Base-by-base conservation (phyloP, 1,139 yeast genomes). In the Nakaseomyces uthaithaninus region DNA sequence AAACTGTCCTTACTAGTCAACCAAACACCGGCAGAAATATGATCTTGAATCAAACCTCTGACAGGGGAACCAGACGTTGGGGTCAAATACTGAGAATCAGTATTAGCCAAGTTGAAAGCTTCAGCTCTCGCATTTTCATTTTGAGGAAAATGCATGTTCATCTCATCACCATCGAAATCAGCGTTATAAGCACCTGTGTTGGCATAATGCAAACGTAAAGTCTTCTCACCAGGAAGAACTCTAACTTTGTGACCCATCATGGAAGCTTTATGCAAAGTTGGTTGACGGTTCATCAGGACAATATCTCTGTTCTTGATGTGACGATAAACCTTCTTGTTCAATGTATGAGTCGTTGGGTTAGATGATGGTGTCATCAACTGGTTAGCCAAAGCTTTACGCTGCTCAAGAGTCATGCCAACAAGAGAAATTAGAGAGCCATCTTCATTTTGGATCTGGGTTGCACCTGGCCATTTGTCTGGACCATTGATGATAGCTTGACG, bases 71-170 rank as follows among this genome's bases (percentile, higher is more conserved):
- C 99, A 7, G 96, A 86, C 14, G 99, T 93, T 40, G 99, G 98
- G 10, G 98, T 91, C 59, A 93, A 73, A 62, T 93, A 93, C 67
- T 91, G 98, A 46, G 94, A 84, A 65, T 93, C 96, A 9, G 98
- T 91, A 62, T 91, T 87, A 37, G 98, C 98, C 60, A 93, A 74
- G 61, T 86, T 76, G 57, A 86, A 71, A 3, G 98, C 98, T 68
- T 93, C 99, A 22, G 98, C 93, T 57, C 91, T 80, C 11, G 98
- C 98, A 55, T 86, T 86, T 68, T 91, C 97, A 64, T 85, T 89
- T 68, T 93, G 99, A 23, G 99, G 99, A 72, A 93, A 91, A 68
- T 93, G 99, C 96, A 93, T 83, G 63, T 93, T 93, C 99, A 93
- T 93, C 70, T 93, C 99, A 67, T 93, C 99, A 70, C 99, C 99